These are phyloP conservation scores for Neurospora africana DNA, from an alignment of 495 filamentous ascomycete genomes.

Conservation along the genomic window DNA sequence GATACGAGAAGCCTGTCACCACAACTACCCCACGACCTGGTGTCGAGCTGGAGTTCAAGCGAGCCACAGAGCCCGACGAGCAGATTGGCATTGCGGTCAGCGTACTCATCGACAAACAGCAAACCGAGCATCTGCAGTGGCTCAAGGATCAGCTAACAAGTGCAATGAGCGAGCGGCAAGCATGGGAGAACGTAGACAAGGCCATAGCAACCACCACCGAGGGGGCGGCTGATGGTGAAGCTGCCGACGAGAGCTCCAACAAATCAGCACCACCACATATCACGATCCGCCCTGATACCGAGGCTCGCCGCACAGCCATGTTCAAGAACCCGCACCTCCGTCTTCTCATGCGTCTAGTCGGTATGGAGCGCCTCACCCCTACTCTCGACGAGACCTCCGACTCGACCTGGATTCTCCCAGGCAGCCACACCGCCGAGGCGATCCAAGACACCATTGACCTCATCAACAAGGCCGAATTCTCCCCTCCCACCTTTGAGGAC, in stretches of 20 bases:
- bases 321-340: conserved; percentile 87
- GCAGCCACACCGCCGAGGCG: conserved; percentile 47
- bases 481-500: conserved; percentile 60
- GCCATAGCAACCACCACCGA: conserved; percentile 30
- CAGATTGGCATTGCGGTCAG: conserved; percentile 72
- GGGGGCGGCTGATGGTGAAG: conserved; percentile 23
- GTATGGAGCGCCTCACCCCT: conserved; percentile 56
- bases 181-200: conserved; percentile 64
- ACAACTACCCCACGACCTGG: conserved; percentile 45
- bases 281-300: conserved; percentile 59
- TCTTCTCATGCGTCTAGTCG: conserved; percentile 68
- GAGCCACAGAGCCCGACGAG: conserved; percentile 49
- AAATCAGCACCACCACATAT: conserved; percentile 23
- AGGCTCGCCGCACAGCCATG: conserved; percentile 59
- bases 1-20: conserved; percentile 70
- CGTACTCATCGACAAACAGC: conserved; percentile 64
- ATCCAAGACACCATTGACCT: conserved; percentile 48
- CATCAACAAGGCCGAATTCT: conserved; percentile 63
- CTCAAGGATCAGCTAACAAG: conserved; percentile 56
- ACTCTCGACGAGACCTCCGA: conserved; percentile 57
- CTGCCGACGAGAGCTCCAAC: conserved; percentile 25
- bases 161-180: conserved; percentile 62
- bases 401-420: conserved; percentile 70
- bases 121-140: conserved; percentile 69
- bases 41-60: conserved; percentile 71